These are phyloP conservation scores for Zasmidium citrigriseum DNA, from an alignment of 2,329 filamentous ascomycete genomes.

Conservation along the genomic window DNA sequence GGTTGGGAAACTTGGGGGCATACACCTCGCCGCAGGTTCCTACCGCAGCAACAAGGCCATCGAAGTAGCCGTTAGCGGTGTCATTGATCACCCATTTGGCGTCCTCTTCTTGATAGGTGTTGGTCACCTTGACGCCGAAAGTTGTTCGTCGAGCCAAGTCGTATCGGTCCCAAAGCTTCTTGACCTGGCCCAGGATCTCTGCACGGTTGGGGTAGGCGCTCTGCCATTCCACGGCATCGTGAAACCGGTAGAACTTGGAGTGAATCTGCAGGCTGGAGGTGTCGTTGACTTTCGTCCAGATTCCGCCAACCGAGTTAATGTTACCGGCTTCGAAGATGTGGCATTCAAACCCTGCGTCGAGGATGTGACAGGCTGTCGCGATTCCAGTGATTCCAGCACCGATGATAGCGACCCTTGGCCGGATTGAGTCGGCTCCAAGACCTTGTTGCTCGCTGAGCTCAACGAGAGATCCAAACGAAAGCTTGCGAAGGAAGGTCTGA, in stretches of 20 bases:
- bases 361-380: constrained; percentile 76
- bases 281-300: constrained; percentile 57
- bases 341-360: constrained; percentile 82
- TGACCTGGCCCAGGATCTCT: constrained; percentile 73
- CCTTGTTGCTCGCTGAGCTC: constrained; percentile 15
- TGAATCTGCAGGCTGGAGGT: constrained; percentile 82
- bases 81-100: constrained; percentile 80
- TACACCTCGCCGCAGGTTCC: constrained; percentile 71
- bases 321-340: constrained; percentile 73
- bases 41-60: constrained; percentile 75
- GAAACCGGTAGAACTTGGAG: constrained; percentile 83
- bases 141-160: constrained; percentile 67
- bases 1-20: constrained; percentile 62
- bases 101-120: constrained; percentile 66
- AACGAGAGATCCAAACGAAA: constrained; percentile 16
- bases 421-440: constrained; percentile 20
- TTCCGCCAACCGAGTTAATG: constrained; percentile 55
- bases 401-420: constrained; percentile 57
- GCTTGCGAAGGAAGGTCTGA: constrained; percentile 6
- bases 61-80: constrained; percentile 68
- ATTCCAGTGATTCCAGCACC: constrained; percentile 66
- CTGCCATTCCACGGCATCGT: constrained; percentile 74
- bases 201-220: constrained; percentile 73
- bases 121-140: constrained; percentile 70
- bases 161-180: constrained; percentile 72